Evolutionary conservation across 2,329 filamentous ascomycete species (phyloP).

Genomic region (Paraconiothyrium brasiliense): DNA sequence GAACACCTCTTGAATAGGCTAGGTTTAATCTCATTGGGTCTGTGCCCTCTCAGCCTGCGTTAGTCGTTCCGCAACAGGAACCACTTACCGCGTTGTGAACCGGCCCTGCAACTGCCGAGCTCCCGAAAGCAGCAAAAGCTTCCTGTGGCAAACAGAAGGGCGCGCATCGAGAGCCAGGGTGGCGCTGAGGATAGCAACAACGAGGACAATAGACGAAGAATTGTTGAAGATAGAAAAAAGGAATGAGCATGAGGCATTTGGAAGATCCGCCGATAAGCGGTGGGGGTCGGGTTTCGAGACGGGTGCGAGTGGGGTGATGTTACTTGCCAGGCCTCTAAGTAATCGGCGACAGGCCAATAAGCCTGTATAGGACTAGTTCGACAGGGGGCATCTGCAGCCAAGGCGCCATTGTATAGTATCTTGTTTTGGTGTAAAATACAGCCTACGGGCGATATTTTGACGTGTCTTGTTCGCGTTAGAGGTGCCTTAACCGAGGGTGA

Average conservation of each 20-base stretch:
- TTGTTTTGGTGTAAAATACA: too few relatives aligned
- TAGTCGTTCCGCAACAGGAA: background rate
- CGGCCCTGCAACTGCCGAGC: background rate
- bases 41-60: background rate
- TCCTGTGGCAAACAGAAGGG: background rate
- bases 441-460: too few relatives aligned
- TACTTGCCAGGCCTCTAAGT: too few relatives aligned
- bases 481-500: too few relatives aligned
- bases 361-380: too few relatives aligned
- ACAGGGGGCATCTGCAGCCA: too few relatives aligned
- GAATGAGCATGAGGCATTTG: background rate
- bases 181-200: background rate
- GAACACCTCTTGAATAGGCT: background rate
- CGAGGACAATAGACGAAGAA: background rate
- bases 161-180: background rate
- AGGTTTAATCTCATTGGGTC: background rate
- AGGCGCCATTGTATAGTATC: too few relatives aligned
- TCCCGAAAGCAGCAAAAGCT: background rate
- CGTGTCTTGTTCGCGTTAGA: too few relatives aligned
- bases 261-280: background rate
- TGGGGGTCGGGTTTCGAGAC: background rate
- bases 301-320: background rate
- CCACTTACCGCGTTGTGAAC: background rate
- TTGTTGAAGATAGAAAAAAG: background rate
- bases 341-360: too few relatives aligned